A percentile compares a stretch with the other conserved stretches of the same genome.
Evolutionary conservation across 208 protist genomes (phyloP).

Genomic region (Giardia muris): DNA sequence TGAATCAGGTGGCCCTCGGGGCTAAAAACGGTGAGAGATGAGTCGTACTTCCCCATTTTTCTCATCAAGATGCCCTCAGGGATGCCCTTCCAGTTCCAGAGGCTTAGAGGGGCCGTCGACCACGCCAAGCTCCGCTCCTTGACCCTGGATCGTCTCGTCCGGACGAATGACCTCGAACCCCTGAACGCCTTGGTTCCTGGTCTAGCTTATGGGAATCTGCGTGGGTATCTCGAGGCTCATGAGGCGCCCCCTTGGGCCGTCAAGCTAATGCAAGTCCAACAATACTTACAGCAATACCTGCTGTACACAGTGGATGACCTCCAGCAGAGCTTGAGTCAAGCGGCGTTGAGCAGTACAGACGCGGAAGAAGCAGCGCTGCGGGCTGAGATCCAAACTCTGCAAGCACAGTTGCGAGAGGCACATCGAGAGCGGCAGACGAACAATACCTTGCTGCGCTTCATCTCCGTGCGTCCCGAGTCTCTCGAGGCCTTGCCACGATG

Average conservation of each 20-base stretch:
- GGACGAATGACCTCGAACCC: neutral
- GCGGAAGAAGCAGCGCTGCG: neutral
- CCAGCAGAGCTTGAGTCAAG: neutral
- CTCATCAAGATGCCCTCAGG: neutral
- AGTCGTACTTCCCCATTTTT: conserved; percentile 31
- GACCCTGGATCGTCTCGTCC: neutral
- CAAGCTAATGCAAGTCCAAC: neutral
- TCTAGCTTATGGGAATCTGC: neutral
- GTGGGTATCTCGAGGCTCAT: neutral
- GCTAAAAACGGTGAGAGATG: conserved; percentile 39
- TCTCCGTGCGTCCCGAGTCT: neutral
- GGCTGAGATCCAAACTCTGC: neutral
- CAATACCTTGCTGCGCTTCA: neutral
- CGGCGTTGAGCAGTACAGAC: neutral
- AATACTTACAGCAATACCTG: neutral
- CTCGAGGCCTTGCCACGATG: neutral
- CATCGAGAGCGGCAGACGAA: neutral
- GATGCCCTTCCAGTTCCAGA: neutral
- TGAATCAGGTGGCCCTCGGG: conserved; percentile 40
- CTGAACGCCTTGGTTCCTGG: neutral
- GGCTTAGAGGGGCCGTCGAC: neutral
- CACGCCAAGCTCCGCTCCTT: neutral
- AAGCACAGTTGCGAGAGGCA: neutral
- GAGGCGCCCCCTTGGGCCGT: neutral
- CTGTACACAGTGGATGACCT: neutral